phyloP scores from a whole-genome alignment of 495 filamentous ascomycete genomes.

The Aspergillus carlsbadensis region DNA sequence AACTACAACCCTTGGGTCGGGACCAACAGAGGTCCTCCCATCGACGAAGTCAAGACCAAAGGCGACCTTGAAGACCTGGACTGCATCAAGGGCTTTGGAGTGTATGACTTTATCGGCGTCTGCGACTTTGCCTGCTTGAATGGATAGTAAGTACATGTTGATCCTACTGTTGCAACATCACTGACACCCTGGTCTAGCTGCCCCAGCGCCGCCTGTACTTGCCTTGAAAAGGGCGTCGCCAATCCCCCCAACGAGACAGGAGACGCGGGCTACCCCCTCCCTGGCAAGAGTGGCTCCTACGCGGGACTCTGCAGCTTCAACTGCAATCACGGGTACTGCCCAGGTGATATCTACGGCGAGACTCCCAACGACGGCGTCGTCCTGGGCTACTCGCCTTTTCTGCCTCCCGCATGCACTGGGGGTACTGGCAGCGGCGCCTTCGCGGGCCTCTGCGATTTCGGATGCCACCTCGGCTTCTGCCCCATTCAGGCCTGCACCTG shows the following conservation, averaged over 20 bases:
- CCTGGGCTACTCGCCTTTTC: not conserved
- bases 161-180: too few species aligned
- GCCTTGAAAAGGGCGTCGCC: not conserved
- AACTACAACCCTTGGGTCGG: conserved; percentile 47
- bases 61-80: conserved; percentile 39
- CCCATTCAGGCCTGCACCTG: conserved; percentile 19
- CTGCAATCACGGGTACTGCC: conserved; percentile 28
- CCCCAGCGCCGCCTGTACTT: conserved; percentile 17
- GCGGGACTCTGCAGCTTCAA: conserved; percentile 9
- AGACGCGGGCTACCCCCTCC: conserved; percentile 53
- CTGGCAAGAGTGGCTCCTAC: conserved; percentile 7
- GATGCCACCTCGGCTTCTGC: conserved; percentile 19
- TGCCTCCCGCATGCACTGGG: not conserved
- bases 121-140: conserved; percentile 17
- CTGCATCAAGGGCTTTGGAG: conserved; percentile 25
- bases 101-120: conserved; percentile 12
- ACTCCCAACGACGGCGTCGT: not conserved
- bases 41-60: conserved; percentile 55
- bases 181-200: not conserved
- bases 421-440: conserved; percentile 10
- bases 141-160: conserved; percentile 12
- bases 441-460: conserved; percentile 14
- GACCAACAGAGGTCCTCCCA: conserved; percentile 30
- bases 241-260: conserved; percentile 27
- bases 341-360: conserved; percentile 25